A percentile compares a stretch with the other conserved stretches of the same genome.
Evolutionary conservation across 139 green algal species (phyloP).

Genomic region (Tetradesmus obliquus): DNA sequence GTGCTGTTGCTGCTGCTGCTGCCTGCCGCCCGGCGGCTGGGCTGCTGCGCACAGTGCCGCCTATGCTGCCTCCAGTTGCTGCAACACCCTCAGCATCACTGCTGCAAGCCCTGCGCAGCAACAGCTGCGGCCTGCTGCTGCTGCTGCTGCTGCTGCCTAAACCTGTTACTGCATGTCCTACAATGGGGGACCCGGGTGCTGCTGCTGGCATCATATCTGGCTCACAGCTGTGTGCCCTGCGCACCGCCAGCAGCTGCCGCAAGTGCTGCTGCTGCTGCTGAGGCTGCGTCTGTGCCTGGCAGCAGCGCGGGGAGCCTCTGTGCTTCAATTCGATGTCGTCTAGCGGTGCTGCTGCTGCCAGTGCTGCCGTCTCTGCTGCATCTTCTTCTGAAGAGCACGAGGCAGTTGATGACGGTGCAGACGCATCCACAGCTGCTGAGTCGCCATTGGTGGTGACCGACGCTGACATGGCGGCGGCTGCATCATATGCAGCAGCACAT

Average conservation of each 20-base stretch:
- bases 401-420: not conserved
- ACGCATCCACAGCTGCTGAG: not conserved
- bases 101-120: not conserved
- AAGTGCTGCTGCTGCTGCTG: slow-evolving; percentile 13
- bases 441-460: not conserved
- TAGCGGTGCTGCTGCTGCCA: not conserved
- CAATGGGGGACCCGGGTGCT: not conserved
- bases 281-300: not conserved
- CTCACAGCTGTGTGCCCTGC: not conserved
- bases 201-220: not conserved
- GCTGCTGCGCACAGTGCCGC: not conserved
- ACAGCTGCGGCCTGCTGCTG: not conserved
- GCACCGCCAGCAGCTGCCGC: not conserved
- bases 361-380: not conserved
- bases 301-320: slow-evolving; percentile 36
- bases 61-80: not conserved
- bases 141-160: not conserved
- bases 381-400: not conserved
- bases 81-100: not conserved
- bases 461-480: not conserved
- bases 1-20: not conserved
- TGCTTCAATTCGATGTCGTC: slow-evolving; percentile 28
- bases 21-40: too few species aligned
- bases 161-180: not conserved
- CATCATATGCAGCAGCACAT: not conserved